Conservation (phyloP, 2,329 filamentous ascomycete species). For the Monosporascus sp. region DNA sequence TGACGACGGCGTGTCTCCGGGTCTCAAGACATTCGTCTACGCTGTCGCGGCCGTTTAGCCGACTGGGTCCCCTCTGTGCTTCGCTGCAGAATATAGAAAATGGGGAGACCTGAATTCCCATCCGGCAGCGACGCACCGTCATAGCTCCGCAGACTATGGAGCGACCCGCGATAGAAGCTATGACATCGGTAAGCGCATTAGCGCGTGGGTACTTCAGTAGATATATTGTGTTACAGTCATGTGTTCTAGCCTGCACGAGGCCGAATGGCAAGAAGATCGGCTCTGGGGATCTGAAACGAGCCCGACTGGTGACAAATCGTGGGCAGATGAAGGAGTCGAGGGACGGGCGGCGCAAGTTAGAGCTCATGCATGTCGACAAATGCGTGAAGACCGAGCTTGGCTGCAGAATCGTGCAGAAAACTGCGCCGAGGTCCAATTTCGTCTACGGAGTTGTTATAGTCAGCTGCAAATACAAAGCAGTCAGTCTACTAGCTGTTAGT, state of each 20-base stretch:
- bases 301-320: slow-evolving; percentile 13
- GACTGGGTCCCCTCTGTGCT: neutral
- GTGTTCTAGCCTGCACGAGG: slow-evolving; percentile 5
- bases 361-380: slow-evolving; percentile 28
- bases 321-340: slow-evolving; percentile 10
- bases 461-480: neutral
- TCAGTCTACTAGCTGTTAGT: neutral
- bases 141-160: neutral
- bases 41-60: neutral
- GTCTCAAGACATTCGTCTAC: neutral
- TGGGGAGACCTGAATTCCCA: neutral
- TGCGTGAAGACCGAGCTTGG: slow-evolving; percentile 24
- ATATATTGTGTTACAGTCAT: slow-evolving; percentile 21
- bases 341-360: slow-evolving; percentile 12
- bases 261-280: slow-evolving; percentile 15
- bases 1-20: neutral
- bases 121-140: neutral
- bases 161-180: slow-evolving; percentile 1
- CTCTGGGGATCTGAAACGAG: slow-evolving; percentile 18
- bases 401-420: slow-evolving; percentile 28
- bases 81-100: neutral
- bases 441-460: slow-evolving; percentile 25
- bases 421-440: slow-evolving; percentile 18
- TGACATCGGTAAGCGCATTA: slow-evolving; percentile 23
- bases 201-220: slow-evolving; percentile 26